These are phyloP conservation scores for Pseudonitzschia delicatissima DNA, from an alignment of 108 stramenopile species.

Conservation along the genomic window DNA sequence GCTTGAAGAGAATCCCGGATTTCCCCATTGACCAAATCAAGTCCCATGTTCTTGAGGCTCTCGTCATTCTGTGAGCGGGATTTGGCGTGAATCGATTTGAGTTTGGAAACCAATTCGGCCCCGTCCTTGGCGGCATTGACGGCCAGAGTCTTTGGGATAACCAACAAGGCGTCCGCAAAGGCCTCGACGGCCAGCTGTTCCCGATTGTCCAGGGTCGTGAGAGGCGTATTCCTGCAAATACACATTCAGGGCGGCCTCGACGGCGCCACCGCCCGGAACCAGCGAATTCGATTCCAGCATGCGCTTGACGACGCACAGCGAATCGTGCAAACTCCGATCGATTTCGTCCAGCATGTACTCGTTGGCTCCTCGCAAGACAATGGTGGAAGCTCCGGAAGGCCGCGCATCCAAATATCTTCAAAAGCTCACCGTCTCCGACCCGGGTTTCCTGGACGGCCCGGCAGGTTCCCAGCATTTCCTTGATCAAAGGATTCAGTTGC, in stretches of 20 bases:
- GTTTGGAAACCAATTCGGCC: constrained; percentile 95
- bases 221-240: constrained; percentile 93
- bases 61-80: constrained; percentile 53
- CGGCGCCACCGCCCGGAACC: constrained; percentile 98
- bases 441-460: constrained; percentile 91
- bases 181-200: constrained; percentile 99
- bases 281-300: constrained; percentile 96
- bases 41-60: constrained; percentile 77
- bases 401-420: constrained; percentile 92
- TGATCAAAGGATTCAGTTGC: constrained; percentile 95
- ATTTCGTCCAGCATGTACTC: constrained; percentile 99
- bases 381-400: constrained; percentile 89
- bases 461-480: constrained; percentile 83
- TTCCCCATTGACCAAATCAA: constrained; percentile 86
- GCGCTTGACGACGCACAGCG: constrained; percentile 96
- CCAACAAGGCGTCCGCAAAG: constrained; percentile 96
- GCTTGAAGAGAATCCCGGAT: constrained; percentile 92
- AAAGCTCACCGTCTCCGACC: constrained; percentile 98
- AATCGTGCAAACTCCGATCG: constrained; percentile 98
- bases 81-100: constrained; percentile 90
- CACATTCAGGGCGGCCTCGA: constrained; percentile 93
- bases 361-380: constrained; percentile 98
- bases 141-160: constrained; percentile 97
- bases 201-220: constrained; percentile 83
- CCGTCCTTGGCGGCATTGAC: constrained; percentile 99